Base-by-base conservation (phyloP, 169 alveolate genomes). In the Fabrea salina region DNA sequence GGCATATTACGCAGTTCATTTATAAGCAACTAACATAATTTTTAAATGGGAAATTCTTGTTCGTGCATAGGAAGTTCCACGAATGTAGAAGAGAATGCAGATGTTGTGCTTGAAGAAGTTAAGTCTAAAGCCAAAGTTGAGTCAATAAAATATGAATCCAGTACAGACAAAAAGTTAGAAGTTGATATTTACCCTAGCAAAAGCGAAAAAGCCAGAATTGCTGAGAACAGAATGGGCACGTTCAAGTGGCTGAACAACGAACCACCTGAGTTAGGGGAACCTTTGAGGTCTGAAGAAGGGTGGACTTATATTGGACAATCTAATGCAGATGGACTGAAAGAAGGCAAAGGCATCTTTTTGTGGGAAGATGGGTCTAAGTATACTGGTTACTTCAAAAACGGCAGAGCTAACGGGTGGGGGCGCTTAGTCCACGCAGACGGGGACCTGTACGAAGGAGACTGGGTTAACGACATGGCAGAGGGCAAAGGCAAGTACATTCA, bases 401-500 rank as follows among this genome's bases (percentile, higher is more conserved):
- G 79, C 72, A 33, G 59, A 11, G 84, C 87, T 11, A 68, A 77
- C 74, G 88, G 88, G 4, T 56, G 78, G 35, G 91, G 91, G 39
- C 81, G 86, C 81, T 74, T 86, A 54, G 70, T 78, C 51, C 91
- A 86, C 78, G 71, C 81, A 41, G 86, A 86, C 78, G 91, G 91
- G 8, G 91, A 86, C 66, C 70, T 82, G n/a, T 81, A 74, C 66
- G 87, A 81, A 33, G 78, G 78, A 8, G 78, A 67, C 7, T 67
- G 78, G 39, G 35, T 41, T 5, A 79, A 79, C 25, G 83, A 81
- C 64, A 93, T 92, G 84, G 96, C 97, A 0, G 82, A 93, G 82
- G 98, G 98, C 7, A 83, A 64, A 49, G 98, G 98, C 30, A 91
- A 86, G 44, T 96, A 93, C 84, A 80, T 84, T 39, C 97, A 93